Percentiles rank a stretch among this genome's conserved stretches.
phyloP scores from a whole-genome alignment of 331 rosid genomes.

The Prunus yedoensis region DNA sequence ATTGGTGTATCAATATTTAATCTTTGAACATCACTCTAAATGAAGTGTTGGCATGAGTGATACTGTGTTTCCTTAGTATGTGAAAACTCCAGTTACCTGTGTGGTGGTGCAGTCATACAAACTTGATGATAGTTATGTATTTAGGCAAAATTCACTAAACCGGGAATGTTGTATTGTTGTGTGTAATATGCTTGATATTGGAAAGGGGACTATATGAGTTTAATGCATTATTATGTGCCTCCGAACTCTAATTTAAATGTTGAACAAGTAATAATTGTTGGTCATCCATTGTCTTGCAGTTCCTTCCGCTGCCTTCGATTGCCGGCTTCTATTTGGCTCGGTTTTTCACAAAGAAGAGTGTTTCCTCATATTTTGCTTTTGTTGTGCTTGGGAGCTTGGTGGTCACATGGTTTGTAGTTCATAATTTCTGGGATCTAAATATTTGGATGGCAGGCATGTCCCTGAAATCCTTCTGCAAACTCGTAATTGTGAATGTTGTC shows the following conservation, averaged over 20 bases:
- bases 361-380: slow-evolving; percentile 85
- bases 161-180: not conserved
- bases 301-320: slow-evolving; percentile 86
- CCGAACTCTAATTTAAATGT: slow-evolving; percentile 6
- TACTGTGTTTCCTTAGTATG: not conserved
- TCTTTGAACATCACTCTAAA: not conserved
- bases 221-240: not conserved
- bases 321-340: slow-evolving; percentile 97
- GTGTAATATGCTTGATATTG: too few relatives aligned
- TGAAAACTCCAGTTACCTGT: not conserved
- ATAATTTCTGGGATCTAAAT: slow-evolving; percentile 96
- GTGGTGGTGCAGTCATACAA: not conserved
- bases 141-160: not conserved
- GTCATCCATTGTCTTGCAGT: slow-evolving; percentile 54
- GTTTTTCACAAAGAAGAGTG: slow-evolving; percentile 80
- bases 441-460: slow-evolving; percentile 99
- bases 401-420: slow-evolving; percentile 92
- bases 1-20: not conserved
- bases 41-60: not conserved
- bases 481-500: slow-evolving; percentile 67
- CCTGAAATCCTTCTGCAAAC: slow-evolving; percentile 90
- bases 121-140: not conserved
- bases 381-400: slow-evolving; percentile 93
- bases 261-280: slow-evolving; percentile 19
- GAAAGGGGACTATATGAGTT: not conserved